Evolutionary conservation across 441 rosid genomes (phyloP).

Genomic region (Dalechampia spathulata): DNA sequence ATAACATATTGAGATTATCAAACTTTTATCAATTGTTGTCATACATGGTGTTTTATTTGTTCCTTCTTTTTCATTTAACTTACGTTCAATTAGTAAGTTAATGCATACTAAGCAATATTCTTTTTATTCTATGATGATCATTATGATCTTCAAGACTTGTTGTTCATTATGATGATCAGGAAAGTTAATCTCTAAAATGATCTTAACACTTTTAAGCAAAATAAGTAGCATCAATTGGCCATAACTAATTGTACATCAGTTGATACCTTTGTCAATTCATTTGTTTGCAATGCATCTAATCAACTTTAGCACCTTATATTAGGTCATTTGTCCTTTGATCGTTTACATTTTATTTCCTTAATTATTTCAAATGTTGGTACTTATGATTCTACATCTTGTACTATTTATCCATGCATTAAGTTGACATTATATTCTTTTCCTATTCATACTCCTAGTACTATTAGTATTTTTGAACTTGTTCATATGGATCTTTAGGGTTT

Average conservation of each 20-base stretch:
- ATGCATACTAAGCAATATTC: no score
- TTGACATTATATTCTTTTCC: not conserved
- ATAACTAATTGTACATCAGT: not conserved
- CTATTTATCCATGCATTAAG: not conserved
- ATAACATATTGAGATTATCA: not conserved
- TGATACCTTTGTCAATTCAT: not conserved
- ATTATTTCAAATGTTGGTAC: not conserved
- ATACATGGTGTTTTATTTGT: not conserved
- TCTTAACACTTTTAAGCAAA: not conserved
- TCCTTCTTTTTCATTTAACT: not conserved
- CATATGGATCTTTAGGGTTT: not conserved
- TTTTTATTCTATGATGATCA: not conserved
- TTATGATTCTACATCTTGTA: not conserved
- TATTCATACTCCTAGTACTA: not conserved
- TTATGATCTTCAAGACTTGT: not conserved
- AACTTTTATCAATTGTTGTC: not conserved
- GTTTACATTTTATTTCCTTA: not conserved
- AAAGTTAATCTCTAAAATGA: not conserved
- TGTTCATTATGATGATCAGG: not conserved
- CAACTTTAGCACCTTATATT: no score
- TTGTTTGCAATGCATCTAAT: no score
- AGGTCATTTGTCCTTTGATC: no score
- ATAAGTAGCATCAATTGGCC: no score
- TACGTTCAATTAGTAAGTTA: not conserved
- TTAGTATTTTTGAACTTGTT: not conserved